These are phyloP conservation scores for Pseudonitzschia multiseries DNA, from an alignment of 108 stramenopile genomes.

Conservation along the genomic window DNA sequence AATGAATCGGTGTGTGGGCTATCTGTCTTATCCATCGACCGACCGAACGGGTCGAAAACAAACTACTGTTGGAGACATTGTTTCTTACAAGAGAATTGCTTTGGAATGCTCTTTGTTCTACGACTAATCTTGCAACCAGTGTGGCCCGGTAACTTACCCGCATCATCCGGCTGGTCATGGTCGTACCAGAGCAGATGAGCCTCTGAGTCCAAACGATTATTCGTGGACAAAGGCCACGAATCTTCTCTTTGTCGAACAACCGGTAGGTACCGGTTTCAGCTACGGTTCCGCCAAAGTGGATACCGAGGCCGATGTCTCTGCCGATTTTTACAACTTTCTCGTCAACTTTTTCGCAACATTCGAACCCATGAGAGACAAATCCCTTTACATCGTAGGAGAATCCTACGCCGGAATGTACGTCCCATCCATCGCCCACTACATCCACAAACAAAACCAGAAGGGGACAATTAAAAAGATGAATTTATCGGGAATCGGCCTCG, in stretches of 20 bases:
- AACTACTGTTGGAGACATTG: no score
- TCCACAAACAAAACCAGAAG: slow-evolving; percentile 47
- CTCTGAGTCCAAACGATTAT: slow-evolving; percentile 28
- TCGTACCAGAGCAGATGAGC: slow-evolving; percentile 13
- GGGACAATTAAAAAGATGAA: slow-evolving; percentile 25
- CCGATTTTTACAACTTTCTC: slow-evolving; percentile 51
- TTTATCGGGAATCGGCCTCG: slow-evolving; percentile 56
- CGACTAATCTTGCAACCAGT: slow-evolving; percentile 8
- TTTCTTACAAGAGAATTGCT: not conserved
- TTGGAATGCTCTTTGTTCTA: slow-evolving; percentile 4
- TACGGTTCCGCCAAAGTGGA: slow-evolving; percentile 47
- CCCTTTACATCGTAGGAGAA: slow-evolving; percentile 85
- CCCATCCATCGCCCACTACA: slow-evolving; percentile 67
- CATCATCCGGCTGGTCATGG: slow-evolving; percentile 32
- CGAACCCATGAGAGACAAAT: slow-evolving; percentile 31
- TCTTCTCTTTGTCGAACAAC: slow-evolving; percentile 82
- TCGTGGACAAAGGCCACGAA: slow-evolving; percentile 54
- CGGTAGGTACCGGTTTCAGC: slow-evolving; percentile 71
- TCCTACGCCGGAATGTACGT: slow-evolving; percentile 80
- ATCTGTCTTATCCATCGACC: not conserved
- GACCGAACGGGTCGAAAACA: no score
- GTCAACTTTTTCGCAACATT: slow-evolving; percentile 45
- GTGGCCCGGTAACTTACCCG: slow-evolving; percentile 37
- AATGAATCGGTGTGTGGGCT: not conserved
- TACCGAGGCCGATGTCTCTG: slow-evolving; percentile 43